Base-by-base conservation (phyloP, 2,329 filamentous ascomycete species). In the Paracamarosporium sp. region DNA sequence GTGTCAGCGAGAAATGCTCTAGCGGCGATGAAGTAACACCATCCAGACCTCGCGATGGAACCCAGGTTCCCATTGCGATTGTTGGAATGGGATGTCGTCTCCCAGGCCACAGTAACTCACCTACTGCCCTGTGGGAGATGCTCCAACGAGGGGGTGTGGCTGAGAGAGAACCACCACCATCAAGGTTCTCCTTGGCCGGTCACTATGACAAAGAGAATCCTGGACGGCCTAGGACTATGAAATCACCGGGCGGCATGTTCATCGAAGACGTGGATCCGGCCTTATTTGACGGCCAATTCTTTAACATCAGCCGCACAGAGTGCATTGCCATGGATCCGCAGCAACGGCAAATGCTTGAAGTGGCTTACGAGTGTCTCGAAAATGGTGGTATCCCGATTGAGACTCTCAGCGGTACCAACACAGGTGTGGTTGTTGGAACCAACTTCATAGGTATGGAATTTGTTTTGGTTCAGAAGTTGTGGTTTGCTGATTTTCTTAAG, bases 171-270 rank as follows among this genome's bases (percentile, higher is more conserved):
- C n/a, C 40, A 24, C 50, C 22, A 45, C 11, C 43, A 5, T 46
- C 43, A 28, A 25, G 44, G 15, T 57, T 53, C n/a, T 13, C 15
- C 22, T 24, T 47, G 24, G 24, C 45, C 5, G 36, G 20, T 1
- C 40, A 47, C 25, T 41, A 57, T 28, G 30, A 53, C 44, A 27
- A 25, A 11, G 11, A 15, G 2, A 30, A 31, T 8, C 41, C 22
- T 9, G 41, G 24, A n/a, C 35, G 50, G 1, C 72, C 71, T 0
- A 35, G 60, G 0, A 80, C 78, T 0, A 75, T 79, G 73, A 50
- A 62, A 0, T 64, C 63, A 0, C 64, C 63, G 0, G 75, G 73
- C 1, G 76, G 75, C 35, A 78, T 77, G 72, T 81, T 80, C 56
- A 62, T 81, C 5, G 66, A 72, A 2, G 64, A 45, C 13, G 41